Conservation (phyloP, 2,329 filamentous ascomycete genomes). For the Aspergillus vadensis region DNA sequence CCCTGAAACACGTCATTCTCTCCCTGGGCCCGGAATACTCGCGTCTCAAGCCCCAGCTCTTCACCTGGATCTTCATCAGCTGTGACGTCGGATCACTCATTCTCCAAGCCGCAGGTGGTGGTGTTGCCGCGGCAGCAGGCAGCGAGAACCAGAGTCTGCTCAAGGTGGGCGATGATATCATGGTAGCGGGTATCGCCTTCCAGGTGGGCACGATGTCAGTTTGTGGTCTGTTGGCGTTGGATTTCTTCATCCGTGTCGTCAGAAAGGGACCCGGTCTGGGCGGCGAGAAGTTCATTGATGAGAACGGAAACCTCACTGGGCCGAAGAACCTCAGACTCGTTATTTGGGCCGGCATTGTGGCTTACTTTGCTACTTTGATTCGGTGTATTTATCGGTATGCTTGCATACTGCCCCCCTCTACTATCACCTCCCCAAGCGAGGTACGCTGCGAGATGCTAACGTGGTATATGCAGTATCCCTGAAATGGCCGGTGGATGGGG, state of each 20-base stretch:
- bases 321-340: conserved; percentile 29
- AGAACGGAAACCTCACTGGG: not conserved
- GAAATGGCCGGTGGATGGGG: conserved; percentile 56
- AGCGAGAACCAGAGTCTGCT: conserved; percentile 40
- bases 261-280: conserved; percentile 28
- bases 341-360: conserved; percentile 34
- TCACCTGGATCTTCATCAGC: conserved; percentile 62
- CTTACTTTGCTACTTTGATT: conserved; percentile 45
- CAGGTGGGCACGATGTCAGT: conserved; percentile 56
- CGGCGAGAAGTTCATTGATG: conserved; percentile 28
- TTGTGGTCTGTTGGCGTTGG: conserved; percentile 42
- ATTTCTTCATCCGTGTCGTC: conserved; percentile 48
- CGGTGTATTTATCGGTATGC: conserved; percentile 49
- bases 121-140: conserved; percentile 56
- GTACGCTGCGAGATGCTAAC: not conserved
- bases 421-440: not conserved
- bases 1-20: conserved; percentile 59
- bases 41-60: conserved; percentile 51
- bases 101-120: conserved; percentile 61
- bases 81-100: conserved; percentile 62
- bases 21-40: conserved; percentile 55
- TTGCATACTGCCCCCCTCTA: not conserved
- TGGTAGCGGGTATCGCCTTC: conserved; percentile 60
- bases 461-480: conserved; percentile 41
- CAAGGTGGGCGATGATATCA: conserved; percentile 56